Base-by-base conservation (phyloP, 495 filamentous ascomycete genomes). In the Trichoderma erinaceum region DNA sequence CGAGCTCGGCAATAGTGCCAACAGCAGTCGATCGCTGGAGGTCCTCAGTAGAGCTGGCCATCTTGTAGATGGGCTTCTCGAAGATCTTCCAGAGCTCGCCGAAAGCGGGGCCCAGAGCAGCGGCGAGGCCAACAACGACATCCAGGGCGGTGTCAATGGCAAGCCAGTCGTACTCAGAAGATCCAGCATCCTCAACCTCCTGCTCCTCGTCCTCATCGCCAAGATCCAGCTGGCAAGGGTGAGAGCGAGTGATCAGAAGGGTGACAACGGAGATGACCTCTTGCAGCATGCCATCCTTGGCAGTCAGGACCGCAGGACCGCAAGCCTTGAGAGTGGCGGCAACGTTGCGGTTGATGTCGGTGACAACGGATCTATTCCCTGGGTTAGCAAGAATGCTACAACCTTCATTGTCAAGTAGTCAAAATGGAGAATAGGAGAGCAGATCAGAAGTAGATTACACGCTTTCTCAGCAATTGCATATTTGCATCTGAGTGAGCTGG, bases 401-500 rank as follows among this genome's bases (percentile, higher is more conserved):
- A 32, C 4, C 4, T 27, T 4, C 3, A 61, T 4, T 41, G 61
- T 63, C 41, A 16, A 66, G 23, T 44, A 1, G 18, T 23, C 13
- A 69, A 63, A 32, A 52, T 65, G 70, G 27, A 66, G 63, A 64
- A 65, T 56, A 69, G 73, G 41, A 23, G 50, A n/a, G 41, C 52
- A 27, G 61, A 68, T 68, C 48, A 63, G 48, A 58, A 63, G 77
- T 80, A 78, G 71, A 79, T 78, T 67, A 66, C 68, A 91, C 91
- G 92, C 81, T 81, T 96, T 95, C 87, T 84, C 92, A 92, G 89
- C 93, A 97, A 85, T 80, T 86, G 85, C 90, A 87, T 74, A 38
- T 80, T 84, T 81, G 90, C 87, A 86, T 98, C 89, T 89, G 90
- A 97, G 94, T 97, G 94, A 97, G 93, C 92, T 97, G 93, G 93